phyloP scores from a whole-genome alignment of 1,284 basidiomycete species.

The Heliocybe sulcata region DNA sequence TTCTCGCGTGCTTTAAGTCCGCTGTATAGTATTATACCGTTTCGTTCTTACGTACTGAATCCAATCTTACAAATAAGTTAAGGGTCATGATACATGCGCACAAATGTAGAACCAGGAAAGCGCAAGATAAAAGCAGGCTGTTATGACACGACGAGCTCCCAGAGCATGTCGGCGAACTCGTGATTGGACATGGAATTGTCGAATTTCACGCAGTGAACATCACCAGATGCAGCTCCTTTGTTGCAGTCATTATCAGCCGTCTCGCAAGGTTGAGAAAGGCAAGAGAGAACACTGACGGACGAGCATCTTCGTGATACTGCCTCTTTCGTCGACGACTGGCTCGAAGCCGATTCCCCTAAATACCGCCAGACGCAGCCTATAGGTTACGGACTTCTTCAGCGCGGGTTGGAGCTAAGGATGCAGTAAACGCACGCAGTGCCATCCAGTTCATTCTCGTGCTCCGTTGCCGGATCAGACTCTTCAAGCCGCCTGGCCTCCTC shows the following conservation, averaged over 20 bases:
- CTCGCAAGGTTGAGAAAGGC: background rate
- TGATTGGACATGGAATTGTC: constrained; percentile 21
- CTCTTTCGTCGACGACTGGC: constrained; percentile 47
- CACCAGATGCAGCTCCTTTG: constrained; percentile 53
- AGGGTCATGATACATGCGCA: background rate
- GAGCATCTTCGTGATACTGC: constrained; percentile 50
- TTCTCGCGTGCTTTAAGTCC: background rate
- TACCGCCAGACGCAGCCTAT: constrained; percentile 56
- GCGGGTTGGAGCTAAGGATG: constrained; percentile 5
- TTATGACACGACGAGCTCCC: constrained; percentile 53
- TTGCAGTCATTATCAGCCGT: background rate
- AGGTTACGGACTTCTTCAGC: constrained; percentile 4
- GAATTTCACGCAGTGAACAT: constrained; percentile 40
- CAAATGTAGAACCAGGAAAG: background rate
- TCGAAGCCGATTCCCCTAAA: constrained; percentile 68
- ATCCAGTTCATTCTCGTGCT: constrained; percentile 53
- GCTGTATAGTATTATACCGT: background rate
- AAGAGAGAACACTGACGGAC: constrained; percentile 43
- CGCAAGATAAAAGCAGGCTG: background rate
- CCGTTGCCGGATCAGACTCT: constrained; percentile 59
- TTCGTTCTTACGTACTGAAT: background rate
- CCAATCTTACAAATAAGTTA: constrained; percentile 4
- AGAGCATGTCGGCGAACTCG: constrained; percentile 36
- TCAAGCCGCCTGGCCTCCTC: constrained; percentile 55
- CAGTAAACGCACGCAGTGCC: constrained; percentile 49